A percentile compares a stretch with the other conserved stretches of the same genome.
Conservation (phyloP, 2,329 filamentous ascomycete species). For the Bertia moriformis region DNA sequence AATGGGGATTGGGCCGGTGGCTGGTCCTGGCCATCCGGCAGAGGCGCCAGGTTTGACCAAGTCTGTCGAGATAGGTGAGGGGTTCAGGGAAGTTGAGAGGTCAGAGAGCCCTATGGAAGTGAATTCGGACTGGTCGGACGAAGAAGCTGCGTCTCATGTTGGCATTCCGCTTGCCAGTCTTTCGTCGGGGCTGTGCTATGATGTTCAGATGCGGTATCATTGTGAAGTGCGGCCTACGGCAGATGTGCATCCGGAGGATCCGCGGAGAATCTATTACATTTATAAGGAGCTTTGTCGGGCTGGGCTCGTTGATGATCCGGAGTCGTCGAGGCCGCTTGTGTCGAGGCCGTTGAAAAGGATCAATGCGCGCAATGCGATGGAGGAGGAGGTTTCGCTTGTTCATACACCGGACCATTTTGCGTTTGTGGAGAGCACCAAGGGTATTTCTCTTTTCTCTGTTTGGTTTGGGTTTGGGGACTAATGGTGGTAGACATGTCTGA, state of each 20-base stretch:
- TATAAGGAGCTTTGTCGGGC: conserved; percentile 47
- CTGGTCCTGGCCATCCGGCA: too few species aligned
- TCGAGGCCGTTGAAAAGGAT: conserved; percentile 43
- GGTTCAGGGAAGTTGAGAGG: too few species aligned
- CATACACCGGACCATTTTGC: conserved; percentile 43
- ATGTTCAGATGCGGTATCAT: conserved; percentile 54
- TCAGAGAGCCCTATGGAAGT: conserved; percentile 13
- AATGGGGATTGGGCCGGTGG: too few species aligned
- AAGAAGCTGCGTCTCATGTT: conserved; percentile 11
- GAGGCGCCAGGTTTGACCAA: too few species aligned
- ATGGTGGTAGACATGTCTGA: conserved; percentile 26
- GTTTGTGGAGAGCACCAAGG: conserved; percentile 36
- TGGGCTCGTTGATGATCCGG: conserved; percentile 36
- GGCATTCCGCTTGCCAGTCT: conserved; percentile 23
- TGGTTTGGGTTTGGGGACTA: conserved; percentile 5
- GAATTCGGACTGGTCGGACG: conserved; percentile 23
- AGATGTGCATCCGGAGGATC: conserved; percentile 54
- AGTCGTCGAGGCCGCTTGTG: conserved; percentile 27
- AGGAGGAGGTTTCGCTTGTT: conserved; percentile 41
- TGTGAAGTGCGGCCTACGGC: conserved; percentile 35
- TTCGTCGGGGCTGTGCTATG: conserved; percentile 38
- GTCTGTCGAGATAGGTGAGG: too few species aligned
- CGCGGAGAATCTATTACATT: conserved; percentile 50
- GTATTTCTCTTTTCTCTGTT: conserved; percentile 13
- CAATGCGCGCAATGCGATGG: conserved; percentile 36